Conservation (phyloP, 441 rosid species). For the Erodium texanum region DNA sequence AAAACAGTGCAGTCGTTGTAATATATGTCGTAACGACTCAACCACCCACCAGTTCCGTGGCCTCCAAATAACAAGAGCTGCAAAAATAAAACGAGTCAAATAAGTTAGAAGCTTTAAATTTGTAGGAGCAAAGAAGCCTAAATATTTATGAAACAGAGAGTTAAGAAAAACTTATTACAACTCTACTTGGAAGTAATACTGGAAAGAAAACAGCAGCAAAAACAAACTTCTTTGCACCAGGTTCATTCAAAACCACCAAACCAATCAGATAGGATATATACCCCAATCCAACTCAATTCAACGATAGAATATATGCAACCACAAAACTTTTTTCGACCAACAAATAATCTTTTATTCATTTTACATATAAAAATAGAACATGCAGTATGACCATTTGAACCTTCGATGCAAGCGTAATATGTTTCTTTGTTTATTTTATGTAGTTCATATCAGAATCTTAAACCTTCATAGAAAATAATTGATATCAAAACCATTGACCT, state of each 20-base stretch:
- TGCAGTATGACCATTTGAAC: no score
- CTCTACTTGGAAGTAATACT: background rate
- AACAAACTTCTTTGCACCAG: background rate
- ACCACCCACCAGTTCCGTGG: constrained; percentile 99
- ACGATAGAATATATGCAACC: background rate
- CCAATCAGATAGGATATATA: background rate
- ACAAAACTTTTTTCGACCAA: background rate
- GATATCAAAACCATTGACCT: background rate
- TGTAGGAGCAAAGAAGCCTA: constrained; percentile 6
- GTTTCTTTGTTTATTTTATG: no score
- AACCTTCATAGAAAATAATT: background rate
- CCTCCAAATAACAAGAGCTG: constrained; percentile 98
- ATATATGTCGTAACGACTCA: constrained; percentile 94
- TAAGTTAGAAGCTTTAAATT: background rate
- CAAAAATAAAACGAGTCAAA: constrained; percentile 16
- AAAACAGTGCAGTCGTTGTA: constrained; percentile 78
- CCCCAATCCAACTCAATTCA: constrained; percentile 6
- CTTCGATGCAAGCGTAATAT: no score
- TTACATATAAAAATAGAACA: background rate
- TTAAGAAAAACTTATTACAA: background rate
- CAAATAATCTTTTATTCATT: background rate
- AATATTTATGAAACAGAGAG: constrained; percentile 1
- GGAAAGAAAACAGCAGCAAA: background rate
- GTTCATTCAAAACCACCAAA: background rate
- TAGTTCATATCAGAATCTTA: no score